Percentiles rank a stretch among this genome's conserved stretches.
phyloP scores from a whole-genome alignment of 75 land plant species.

The Pseudotsuga menziesii region DNA sequence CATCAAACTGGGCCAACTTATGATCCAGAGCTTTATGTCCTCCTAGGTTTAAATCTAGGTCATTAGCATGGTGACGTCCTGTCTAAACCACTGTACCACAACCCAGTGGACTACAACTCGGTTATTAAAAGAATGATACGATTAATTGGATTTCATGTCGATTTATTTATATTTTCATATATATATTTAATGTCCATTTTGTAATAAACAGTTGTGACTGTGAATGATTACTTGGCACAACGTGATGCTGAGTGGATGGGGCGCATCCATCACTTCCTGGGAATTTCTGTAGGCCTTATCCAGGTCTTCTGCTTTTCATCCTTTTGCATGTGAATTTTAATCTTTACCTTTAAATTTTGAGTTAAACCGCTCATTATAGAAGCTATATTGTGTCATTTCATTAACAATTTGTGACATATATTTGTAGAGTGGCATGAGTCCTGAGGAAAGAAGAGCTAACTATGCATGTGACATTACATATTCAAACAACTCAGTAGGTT shows the following conservation, averaged over 20 bases:
- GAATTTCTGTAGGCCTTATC: conserved; percentile 96
- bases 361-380: neutral
- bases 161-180: neutral
- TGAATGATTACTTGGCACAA: conserved; percentile 97
- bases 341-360: neutral
- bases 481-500: conserved; percentile 89
- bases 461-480: conserved; percentile 96
- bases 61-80: too few relatives aligned
- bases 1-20: too few relatives aligned
- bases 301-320: conserved; percentile 38
- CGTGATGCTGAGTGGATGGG: conserved; percentile 99
- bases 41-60: too few relatives aligned
- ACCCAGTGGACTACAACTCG: neutral
- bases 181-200: conserved; percentile 1
- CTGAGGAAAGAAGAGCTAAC: conserved; percentile 60
- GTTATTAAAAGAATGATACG: neutral
- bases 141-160: neutral
- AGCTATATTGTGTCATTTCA: conserved; percentile 5
- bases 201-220: conserved; percentile 73
- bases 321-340: conserved; percentile 1
- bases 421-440: conserved; percentile 53
- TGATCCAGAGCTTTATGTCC: too few relatives aligned
- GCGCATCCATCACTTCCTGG: conserved; percentile 88
- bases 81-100: too few relatives aligned
- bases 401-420: conserved; percentile 9